Evolutionary conservation across 139 green algal species (phyloP), one percentile per base, ranked within the genome.

Genomic region (Coelastrella sp.): DNA sequence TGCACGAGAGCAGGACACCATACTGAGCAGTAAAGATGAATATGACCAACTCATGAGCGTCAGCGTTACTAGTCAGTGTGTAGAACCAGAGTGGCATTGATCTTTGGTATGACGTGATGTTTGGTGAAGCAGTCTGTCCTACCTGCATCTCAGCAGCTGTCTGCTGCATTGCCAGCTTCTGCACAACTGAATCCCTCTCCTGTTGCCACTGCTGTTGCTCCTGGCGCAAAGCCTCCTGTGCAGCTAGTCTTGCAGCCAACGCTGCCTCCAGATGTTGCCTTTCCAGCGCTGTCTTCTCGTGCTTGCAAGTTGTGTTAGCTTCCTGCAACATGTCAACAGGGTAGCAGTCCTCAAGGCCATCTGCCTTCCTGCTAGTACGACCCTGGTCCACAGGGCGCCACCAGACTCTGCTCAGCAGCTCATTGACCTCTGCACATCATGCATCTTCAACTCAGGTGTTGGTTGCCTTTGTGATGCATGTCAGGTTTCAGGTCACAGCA

Each of bases 121-220:
- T 49, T 24, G 81, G 35, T 3, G 35, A 49, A 49, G 35, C 35
- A 49, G 35, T 49, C 35, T 49, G 35, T 49, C 82, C 0, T 68
- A 89, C 85, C 72, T 89, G 70, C 85, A 89, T 27, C 70, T 83
- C 58, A 7, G 85, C 66, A 58, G 85, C 14, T 56, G 66, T 65
- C n/a, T 89, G 85, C 56, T 89, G 85, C 20, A 25, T 72, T 59
- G 25, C 12, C 17, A 89, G 70, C 85, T 58, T 82, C 72, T 87
- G 82, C 63, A 87, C 65, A 19, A 78, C 60, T 20, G 25, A 63
- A 66, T 82, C 85, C 0, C 85, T 74, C 15, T 89, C 85, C 19
- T 25, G 19, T 35, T 82, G 70, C 85, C 85, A 89, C n/a, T 82
- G 49, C 70, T 74, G 85, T 19, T 22, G 35, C 72, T 82, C 68